A percentile compares a stretch with the other conserved stretches of the same genome.
Conservation (phyloP, 306 rosid genomes). For the Casuarina equisetifolia region DNA sequence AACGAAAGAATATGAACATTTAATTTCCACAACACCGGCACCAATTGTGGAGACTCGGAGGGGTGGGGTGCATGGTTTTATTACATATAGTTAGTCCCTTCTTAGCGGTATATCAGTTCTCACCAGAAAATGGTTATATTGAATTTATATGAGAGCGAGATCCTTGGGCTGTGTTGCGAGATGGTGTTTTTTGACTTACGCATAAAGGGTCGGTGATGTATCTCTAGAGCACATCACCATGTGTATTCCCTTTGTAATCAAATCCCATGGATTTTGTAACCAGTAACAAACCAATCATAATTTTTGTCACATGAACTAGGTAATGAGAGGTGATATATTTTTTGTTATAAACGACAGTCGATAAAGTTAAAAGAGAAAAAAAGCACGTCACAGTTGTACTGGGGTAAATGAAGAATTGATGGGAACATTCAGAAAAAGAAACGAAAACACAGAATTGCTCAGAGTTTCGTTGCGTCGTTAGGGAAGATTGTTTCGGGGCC, state of each 20-base stretch:
- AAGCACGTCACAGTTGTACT: no score
- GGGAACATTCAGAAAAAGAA: no score
- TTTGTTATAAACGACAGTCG: no score
- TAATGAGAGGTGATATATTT: no score
- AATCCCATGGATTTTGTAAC: neutral
- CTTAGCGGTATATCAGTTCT: constrained; percentile 23
- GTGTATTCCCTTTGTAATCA: neutral
- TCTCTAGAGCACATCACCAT: constrained; percentile 17
- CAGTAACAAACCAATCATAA: neutral
- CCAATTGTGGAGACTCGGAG: constrained; percentile 4
- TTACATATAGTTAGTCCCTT: constrained; percentile 11
- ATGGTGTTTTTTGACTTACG: neutral
- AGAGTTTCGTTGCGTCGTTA: no score
- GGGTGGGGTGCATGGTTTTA: constrained; percentile 28
- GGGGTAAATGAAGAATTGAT: no score
- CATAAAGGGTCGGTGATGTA: constrained; percentile 22
- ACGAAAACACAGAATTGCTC: no score
- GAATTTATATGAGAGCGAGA: constrained; percentile 22
- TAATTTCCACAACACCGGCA: constrained; percentile 25
- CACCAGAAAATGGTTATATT: constrained; percentile 25
- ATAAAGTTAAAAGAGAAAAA: no score
- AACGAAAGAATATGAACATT: constrained; percentile 43
- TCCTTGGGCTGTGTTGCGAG: constrained; percentile 16
- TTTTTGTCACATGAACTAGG: neutral
- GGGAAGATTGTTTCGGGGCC: no score